Evolutionary conservation across 129 eudicot genomes (phyloP).

Genomic region (Flaveria sonorensis): DNA sequence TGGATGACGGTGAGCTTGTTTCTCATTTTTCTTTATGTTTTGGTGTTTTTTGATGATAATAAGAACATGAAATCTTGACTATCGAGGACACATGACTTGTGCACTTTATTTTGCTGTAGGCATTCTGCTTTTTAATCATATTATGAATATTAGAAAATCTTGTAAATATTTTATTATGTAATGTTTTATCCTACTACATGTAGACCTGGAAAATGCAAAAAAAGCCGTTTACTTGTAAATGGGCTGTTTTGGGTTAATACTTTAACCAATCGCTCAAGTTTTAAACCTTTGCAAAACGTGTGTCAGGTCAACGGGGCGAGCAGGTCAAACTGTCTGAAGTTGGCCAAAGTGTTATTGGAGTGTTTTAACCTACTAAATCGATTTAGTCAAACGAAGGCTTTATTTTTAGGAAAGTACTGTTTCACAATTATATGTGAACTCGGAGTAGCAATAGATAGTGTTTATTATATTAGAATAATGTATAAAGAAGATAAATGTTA

Average conservation of each 20-base stretch:
- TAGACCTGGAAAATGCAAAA: background rate
- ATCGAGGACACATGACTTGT: background rate
- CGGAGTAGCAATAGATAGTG: no score
- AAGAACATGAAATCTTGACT: background rate
- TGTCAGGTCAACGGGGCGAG: background rate
- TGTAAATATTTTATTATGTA: background rate
- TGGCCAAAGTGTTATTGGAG: no score
- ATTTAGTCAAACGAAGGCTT: no score
- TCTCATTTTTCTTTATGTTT: conserved; percentile 16
- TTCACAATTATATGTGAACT: no score
- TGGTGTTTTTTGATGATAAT: background rate
- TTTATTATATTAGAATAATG: no score
- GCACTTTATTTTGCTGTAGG: no score
- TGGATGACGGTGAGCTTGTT: conserved; percentile 82
- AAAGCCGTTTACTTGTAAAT: background rate
- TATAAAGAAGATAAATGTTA: no score
- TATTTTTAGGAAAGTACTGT: no score
- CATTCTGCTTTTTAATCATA: no score
- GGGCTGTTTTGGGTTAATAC: background rate
- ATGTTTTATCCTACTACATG: background rate
- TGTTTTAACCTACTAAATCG: no score
- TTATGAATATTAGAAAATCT: background rate
- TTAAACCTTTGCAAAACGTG: background rate
- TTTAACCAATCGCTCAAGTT: background rate
- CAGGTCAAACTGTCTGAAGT: background rate